A percentile compares a stretch with the other conserved stretches of the same genome.
Conservation (phyloP, 257 asterid genomes). For the Datura wrightii region DNA sequence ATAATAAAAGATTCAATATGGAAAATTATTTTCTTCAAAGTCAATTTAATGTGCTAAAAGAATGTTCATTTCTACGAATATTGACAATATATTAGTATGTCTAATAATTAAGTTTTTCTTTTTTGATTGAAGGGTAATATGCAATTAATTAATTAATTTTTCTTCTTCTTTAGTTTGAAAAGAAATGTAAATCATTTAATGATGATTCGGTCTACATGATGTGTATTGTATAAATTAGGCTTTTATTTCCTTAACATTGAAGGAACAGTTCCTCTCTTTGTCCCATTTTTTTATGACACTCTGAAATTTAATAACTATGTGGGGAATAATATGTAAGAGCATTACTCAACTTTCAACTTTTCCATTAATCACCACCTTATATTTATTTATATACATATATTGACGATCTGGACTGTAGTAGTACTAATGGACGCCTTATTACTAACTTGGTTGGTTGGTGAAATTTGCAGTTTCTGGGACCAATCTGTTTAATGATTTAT, state of each 20-base stretch:
- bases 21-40: no score
- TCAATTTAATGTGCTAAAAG: background rate
- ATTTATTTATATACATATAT: background rate
- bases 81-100: background rate
- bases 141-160: background rate
- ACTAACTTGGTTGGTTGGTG: constrained; percentile 29
- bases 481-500: background rate
- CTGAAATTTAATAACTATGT: constrained; percentile 19
- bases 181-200: background rate
- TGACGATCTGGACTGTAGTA: constrained; percentile 14
- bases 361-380: constrained; percentile 22
- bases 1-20: no score
- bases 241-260: background rate
- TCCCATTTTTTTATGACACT: background rate
- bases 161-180: background rate
- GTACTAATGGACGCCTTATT: background rate
- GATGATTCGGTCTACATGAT: background rate
- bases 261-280: constrained; percentile 4
- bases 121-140: background rate
- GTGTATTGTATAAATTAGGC: background rate
- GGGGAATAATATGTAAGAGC: constrained; percentile 23
- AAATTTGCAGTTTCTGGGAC: constrained; percentile 27
- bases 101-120: background rate
- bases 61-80: background rate
- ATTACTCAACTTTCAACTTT: background rate